A percentile compares a stretch with the other conserved stretches of the same genome.
Evolutionary conservation across 768 basidiomycete species (phyloP).

Genomic region (Amanita jacksonii): DNA sequence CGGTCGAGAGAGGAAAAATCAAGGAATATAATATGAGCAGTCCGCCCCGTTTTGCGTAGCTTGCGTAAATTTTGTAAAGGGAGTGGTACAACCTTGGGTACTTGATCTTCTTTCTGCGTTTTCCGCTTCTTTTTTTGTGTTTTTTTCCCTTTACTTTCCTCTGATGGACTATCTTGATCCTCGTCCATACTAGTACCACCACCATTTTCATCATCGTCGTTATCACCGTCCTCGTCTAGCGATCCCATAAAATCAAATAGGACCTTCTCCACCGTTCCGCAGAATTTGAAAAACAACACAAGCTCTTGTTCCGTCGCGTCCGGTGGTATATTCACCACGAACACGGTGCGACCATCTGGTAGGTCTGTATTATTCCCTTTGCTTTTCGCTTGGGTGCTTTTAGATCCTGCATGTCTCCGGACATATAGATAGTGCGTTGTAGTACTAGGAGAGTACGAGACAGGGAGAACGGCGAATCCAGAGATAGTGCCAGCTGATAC

Average conservation of each 20-base stretch:
- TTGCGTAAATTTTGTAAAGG: constrained; percentile 44
- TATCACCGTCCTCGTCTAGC: constrained; percentile 35
- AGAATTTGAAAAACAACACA: constrained; percentile 62
- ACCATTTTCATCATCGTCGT: constrained; percentile 23
- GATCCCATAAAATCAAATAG: constrained; percentile 44
- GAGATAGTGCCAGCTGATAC: constrained; percentile 19
- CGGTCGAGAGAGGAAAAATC: constrained; percentile 64
- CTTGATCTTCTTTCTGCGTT: constrained; percentile 17
- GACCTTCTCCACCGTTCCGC: constrained; percentile 71
- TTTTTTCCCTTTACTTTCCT: constrained; percentile 20
- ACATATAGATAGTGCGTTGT: constrained; percentile 62
- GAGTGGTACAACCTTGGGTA: constrained; percentile 52
- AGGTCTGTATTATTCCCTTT: constrained; percentile 9
- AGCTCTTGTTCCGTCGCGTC: constrained; percentile 82
- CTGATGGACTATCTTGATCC: constrained; percentile 12
- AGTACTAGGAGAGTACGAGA: constrained; percentile 34
- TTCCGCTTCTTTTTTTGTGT: constrained; percentile 29
- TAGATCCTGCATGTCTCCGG: constrained; percentile 50
- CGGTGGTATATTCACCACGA: constrained; percentile 83
- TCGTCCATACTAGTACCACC: constrained; percentile 21
- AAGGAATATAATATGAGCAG: constrained; percentile 64
- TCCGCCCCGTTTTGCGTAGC: constrained; percentile 51
- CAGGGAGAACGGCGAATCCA: constrained; percentile 41
- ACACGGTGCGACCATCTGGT: constrained; percentile 64
- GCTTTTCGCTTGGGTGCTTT: constrained; percentile 23